phyloP scores from a whole-genome alignment of 352 stramenopile species.

The Phytophthora idaei region DNA sequence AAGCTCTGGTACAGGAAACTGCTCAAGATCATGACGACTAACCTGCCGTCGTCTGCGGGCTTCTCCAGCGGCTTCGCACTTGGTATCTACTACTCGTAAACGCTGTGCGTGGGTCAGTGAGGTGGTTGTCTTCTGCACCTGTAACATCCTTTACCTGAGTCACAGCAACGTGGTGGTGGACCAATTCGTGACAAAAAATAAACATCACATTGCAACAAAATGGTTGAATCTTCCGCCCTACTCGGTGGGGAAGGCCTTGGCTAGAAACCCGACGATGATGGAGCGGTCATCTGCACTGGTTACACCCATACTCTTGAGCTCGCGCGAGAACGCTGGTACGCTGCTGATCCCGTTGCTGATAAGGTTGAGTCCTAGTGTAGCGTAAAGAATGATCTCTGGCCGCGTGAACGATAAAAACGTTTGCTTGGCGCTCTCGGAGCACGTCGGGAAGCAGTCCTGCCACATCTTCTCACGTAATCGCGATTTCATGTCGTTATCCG shows the following conservation, averaged over 20 bases:
- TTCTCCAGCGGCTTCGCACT: slow-evolving; percentile 82
- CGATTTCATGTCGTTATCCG: slow-evolving; percentile 49
- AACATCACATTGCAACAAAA: slow-evolving; percentile 33
- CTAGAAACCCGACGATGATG: slow-evolving; percentile 79
- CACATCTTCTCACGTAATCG: slow-evolving; percentile 75
- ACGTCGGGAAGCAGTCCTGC: slow-evolving; percentile 83
- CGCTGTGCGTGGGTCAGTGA: not conserved
- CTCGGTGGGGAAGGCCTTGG: slow-evolving; percentile 73
- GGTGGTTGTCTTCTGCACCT: slow-evolving; percentile 3
- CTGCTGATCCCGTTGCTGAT: slow-evolving; percentile 87
- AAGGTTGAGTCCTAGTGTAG: slow-evolving; percentile 82
- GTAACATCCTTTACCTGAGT: slow-evolving; percentile 10
- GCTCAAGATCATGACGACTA: slow-evolving; percentile 75
- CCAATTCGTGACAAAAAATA: slow-evolving; percentile 27
- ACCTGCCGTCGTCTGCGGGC: slow-evolving; percentile 82
- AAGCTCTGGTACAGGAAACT: slow-evolving; percentile 79
- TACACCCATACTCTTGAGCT: slow-evolving; percentile 80
- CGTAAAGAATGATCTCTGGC: slow-evolving; percentile 79
- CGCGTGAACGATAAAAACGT: slow-evolving; percentile 79
- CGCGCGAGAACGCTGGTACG: slow-evolving; percentile 78
- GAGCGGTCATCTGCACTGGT: slow-evolving; percentile 72
- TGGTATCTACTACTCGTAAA: slow-evolving; percentile 64
- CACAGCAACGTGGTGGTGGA: slow-evolving; percentile 4
- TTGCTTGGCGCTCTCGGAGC: slow-evolving; percentile 70
- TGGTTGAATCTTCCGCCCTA: slow-evolving; percentile 25